Evolutionary conservation across 148 eudicot species (phyloP).

Genomic region (Linanthus parryae): DNA sequence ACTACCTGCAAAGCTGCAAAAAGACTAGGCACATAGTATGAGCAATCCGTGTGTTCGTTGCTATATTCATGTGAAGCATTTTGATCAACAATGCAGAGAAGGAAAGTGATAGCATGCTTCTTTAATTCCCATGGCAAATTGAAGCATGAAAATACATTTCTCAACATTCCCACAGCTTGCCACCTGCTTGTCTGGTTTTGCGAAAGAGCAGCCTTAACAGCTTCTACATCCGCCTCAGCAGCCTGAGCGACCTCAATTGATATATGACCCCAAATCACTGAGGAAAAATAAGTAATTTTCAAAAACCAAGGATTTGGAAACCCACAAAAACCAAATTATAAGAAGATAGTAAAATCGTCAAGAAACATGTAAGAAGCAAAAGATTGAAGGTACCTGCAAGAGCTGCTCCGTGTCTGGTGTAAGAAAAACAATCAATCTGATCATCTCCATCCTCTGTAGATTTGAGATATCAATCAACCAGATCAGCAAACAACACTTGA

Average conservation of each 20-base stretch:
- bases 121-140: conserved; percentile 65
- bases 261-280: conserved; percentile 83
- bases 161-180: conserved; percentile 66
- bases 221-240: conserved; percentile 44
- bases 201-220: conserved; percentile 50
- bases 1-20: conserved; percentile 73
- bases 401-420: conserved; percentile 74
- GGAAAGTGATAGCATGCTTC: conserved; percentile 52
- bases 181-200: conserved; percentile 56
- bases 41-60: conserved; percentile 34
- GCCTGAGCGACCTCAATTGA: conserved; percentile 50
- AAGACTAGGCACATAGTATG: conserved; percentile 30
- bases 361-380: too few relatives aligned
- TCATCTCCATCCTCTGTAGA: conserved; percentile 53
- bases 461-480: conserved; percentile 1
- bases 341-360: conserved; percentile 10
- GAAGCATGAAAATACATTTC: conserved; percentile 37
- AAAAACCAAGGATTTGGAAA: background rate
- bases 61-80: conserved; percentile 18
- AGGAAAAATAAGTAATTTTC: conserved; percentile 8
- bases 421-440: conserved; percentile 44
- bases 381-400: conserved; percentile 65
- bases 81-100: conserved; percentile 55
- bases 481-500: background rate
- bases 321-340: background rate